phyloP scores from a whole-genome alignment of 1,284 basidiomycete genomes.

The Pisolithus thermaeus region DNA sequence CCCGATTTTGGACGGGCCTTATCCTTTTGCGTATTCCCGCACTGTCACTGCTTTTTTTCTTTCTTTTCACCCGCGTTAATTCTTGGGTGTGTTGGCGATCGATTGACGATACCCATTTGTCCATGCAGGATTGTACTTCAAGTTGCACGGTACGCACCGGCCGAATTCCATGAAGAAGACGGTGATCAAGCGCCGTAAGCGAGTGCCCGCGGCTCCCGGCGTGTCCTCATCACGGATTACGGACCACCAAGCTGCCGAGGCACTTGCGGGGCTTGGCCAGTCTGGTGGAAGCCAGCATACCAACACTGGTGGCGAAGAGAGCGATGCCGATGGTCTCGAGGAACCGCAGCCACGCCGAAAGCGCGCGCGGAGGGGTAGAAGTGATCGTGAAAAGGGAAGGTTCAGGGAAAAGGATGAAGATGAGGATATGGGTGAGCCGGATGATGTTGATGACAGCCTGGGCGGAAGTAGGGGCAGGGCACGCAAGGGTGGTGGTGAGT shows the following conservation, averaged over 20 bases:
- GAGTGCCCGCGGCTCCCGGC: constrained; percentile 73
- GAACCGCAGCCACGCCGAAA: constrained; percentile 49
- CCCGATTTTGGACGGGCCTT: neutral
- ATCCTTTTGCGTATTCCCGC: neutral
- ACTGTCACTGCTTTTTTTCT: constrained; percentile 3
- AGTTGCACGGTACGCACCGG: constrained; percentile 93
- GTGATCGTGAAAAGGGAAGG: constrained; percentile 32
- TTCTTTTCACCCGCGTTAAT: constrained; percentile 7
- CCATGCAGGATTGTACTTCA: constrained; percentile 86
- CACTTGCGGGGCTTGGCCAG: constrained; percentile 73
- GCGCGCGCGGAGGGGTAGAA: constrained; percentile 40
- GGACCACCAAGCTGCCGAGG: constrained; percentile 79
- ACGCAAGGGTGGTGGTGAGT: constrained; percentile 22
- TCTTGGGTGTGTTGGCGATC: neutral
- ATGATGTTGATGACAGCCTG: constrained; percentile 29
- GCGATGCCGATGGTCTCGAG: constrained; percentile 46
- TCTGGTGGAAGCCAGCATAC: constrained; percentile 37
- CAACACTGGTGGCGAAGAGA: constrained; percentile 45
- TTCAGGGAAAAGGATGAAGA: constrained; percentile 42
- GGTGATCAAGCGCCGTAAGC: constrained; percentile 96
- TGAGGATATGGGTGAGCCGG: constrained; percentile 44
- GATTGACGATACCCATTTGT: constrained; percentile 13
- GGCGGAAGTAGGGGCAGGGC: constrained; percentile 11
- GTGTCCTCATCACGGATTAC: constrained; percentile 54
- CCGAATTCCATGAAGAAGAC: constrained; percentile 99